Conservation (phyloP, 139 green algal genomes). For the Auxenochlorella pyrenoidosa region DNA sequence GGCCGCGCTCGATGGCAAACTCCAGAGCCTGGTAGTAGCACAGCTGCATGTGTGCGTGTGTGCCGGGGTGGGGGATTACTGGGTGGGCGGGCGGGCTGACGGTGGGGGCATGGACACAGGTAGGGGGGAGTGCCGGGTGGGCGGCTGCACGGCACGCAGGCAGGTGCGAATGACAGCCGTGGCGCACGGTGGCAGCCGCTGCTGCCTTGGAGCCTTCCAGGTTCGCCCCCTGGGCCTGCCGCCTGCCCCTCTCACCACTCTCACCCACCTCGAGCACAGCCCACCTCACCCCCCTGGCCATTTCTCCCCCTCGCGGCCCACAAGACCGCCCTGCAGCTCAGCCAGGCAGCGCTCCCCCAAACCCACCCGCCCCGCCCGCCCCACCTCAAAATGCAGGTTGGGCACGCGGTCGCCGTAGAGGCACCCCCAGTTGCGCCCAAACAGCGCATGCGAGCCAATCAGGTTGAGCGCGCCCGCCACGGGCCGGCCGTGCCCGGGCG, state of each 20-base stretch:
- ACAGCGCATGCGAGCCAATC: constrained; percentile 84
- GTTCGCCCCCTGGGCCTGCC: no score
- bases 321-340: background rate
- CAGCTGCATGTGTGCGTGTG: no score
- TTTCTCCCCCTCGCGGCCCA: no score
- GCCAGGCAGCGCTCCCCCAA: background rate
- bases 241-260: no score
- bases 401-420: constrained; percentile 54
- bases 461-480: constrained; percentile 93
- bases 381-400: constrained; percentile 92
- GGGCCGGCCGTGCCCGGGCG: constrained; percentile 29
- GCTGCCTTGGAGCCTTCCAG: no score
- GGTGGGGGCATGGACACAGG: no score
- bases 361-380: background rate
- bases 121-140: background rate
- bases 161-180: no score
- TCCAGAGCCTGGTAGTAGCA: constrained; percentile 34
- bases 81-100: no score
- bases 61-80: background rate
- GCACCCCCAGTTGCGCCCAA: constrained; percentile 92
- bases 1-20: constrained; percentile 36
- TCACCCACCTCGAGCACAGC: no score
- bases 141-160: no score
- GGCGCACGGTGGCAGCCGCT: no score
- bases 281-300: no score